phyloP scores from a whole-genome alignment of 257 asterid species.

The Lantana camara region DNA sequence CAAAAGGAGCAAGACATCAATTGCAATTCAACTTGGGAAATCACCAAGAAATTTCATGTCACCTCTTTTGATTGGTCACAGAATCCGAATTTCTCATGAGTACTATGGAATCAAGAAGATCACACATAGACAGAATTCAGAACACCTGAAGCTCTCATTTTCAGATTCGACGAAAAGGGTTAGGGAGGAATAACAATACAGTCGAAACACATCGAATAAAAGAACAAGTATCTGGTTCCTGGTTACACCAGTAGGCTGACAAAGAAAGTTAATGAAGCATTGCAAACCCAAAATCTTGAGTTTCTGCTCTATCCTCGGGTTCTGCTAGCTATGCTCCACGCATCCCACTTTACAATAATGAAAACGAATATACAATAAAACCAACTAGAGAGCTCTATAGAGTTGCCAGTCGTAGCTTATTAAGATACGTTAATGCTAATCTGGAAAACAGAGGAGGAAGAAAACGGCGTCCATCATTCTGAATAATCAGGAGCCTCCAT shows the following conservation, averaged over 20 bases:
- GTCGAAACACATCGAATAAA: conserved; percentile 20
- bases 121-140: too few species aligned
- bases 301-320: conserved; percentile 37
- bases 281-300: conserved; percentile 31
- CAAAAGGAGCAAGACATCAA: too few species aligned
- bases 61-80: too few species aligned
- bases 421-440: conserved; percentile 26
- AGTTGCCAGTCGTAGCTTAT: conserved; percentile 24
- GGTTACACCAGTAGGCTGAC: not conserved
- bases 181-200: not conserved
- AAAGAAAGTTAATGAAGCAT: conserved; percentile 25
- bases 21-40: not conserved
- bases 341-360: conserved; percentile 40
- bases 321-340: conserved; percentile 40
- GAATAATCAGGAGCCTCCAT: conserved; percentile 23
- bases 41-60: not conserved
- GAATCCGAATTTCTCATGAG: too few species aligned
- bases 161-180: conserved; percentile 14
- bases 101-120: not conserved
- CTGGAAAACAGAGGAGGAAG: conserved; percentile 18
- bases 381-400: conserved; percentile 23
- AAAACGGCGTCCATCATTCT: conserved; percentile 25
- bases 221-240: conserved; percentile 3
- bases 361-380: conserved; percentile 32
- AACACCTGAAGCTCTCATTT: not conserved